Conservation (phyloP, 495 filamentous ascomycete genomes). For the Penicillium desertorum region DNA sequence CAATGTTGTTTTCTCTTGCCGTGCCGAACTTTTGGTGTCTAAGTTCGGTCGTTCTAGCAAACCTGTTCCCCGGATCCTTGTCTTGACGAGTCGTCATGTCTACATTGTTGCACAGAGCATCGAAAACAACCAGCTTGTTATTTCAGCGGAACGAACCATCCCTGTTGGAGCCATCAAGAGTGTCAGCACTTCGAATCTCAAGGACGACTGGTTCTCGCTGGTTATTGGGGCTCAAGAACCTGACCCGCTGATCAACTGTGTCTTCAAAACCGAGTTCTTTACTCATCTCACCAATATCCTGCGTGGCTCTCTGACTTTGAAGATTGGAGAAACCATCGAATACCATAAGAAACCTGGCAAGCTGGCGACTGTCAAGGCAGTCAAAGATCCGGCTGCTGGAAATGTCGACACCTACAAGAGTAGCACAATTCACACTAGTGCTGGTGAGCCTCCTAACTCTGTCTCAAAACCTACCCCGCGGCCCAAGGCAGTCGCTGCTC, state of each 20-base stretch:
- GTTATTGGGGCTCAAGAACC: slow-evolving; percentile 88
- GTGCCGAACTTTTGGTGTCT: slow-evolving; percentile 80
- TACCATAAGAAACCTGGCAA: slow-evolving; percentile 99
- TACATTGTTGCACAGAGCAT: slow-evolving; percentile 84
- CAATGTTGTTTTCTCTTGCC: slow-evolving; percentile 80
- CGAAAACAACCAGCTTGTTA: slow-evolving; percentile 76
- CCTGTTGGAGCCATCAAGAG: slow-evolving; percentile 84
- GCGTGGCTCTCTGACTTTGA: slow-evolving; percentile 76
- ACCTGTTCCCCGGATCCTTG: slow-evolving; percentile 76
- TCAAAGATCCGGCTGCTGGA: slow-evolving; percentile 76
- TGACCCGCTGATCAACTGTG: slow-evolving; percentile 86
- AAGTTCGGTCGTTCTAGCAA: slow-evolving; percentile 97
- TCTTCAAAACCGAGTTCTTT: slow-evolving; percentile 97
- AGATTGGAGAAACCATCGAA: slow-evolving; percentile 79
- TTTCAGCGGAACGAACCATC: slow-evolving; percentile 76
- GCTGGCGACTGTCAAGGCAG: slow-evolving; percentile 75
- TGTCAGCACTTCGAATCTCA: slow-evolving; percentile 71
- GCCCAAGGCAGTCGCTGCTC: slow-evolving; percentile 75
- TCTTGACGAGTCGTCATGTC: slow-evolving; percentile 83
- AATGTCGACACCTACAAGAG: slow-evolving; percentile 90
- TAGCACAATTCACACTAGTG: slow-evolving; percentile 79
- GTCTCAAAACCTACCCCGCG: slow-evolving; percentile 83
- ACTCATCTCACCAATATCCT: slow-evolving; percentile 77
- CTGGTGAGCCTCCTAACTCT: slow-evolving; percentile 80
- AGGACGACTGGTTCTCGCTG: slow-evolving; percentile 96